Conservation (phyloP, 257 asterid genomes). For the Avicennia marina region DNA sequence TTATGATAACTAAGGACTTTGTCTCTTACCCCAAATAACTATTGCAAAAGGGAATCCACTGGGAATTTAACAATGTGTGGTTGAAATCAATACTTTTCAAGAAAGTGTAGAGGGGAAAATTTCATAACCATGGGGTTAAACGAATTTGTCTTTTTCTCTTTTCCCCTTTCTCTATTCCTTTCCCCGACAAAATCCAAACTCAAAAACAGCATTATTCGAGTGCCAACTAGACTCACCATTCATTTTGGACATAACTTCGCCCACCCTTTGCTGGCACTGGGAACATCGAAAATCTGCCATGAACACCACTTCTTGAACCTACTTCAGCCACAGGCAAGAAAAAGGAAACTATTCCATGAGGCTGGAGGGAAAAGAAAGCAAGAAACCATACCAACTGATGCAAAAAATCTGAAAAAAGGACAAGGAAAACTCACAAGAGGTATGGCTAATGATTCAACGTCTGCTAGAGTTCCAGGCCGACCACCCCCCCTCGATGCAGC, state of each 20-base stretch:
- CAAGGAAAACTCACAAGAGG: slow-evolving; percentile 31
- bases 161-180: no score
- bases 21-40: no score
- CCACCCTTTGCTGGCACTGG: slow-evolving; percentile 58
- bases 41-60: no score
- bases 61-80: no score
- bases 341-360: neutral
- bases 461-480: slow-evolving; percentile 18
- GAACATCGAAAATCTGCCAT: slow-evolving; percentile 55
- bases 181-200: no score
- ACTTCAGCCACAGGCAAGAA: neutral
- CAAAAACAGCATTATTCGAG: neutral
- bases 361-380: neutral
- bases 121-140: no score
- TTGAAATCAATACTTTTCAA: no score
- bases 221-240: slow-evolving; percentile 29
- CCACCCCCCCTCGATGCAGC: neutral
- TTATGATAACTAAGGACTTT: no score
- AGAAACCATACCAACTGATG: neutral
- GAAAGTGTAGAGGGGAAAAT: no score
- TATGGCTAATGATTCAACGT: slow-evolving; percentile 28
- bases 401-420: neutral
- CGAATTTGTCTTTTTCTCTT: no score
- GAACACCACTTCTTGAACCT: slow-evolving; percentile 70
- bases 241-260: slow-evolving; percentile 49